Conservation (phyloP, 2,329 filamentous ascomycete species). For the Talaromyces amestolkiae region DNA sequence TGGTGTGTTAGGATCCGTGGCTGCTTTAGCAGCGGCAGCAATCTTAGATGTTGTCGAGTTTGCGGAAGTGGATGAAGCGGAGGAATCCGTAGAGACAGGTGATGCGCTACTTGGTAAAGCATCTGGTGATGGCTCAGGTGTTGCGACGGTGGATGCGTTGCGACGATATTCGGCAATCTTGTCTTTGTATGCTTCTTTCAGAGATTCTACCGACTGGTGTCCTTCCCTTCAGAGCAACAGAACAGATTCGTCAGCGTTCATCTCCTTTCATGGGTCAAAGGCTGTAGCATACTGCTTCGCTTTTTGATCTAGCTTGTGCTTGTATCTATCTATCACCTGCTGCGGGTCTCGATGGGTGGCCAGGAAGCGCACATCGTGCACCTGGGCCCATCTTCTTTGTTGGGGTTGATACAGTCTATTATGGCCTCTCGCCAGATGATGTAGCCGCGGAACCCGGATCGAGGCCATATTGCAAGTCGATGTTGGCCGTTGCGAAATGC, state of each 20-base stretch:
- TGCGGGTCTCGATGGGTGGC: conserved; percentile 68
- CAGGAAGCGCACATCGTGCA: conserved; percentile 87
- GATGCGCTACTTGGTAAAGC: background rate
- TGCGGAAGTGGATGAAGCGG: conserved; percentile 16
- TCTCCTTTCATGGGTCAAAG: background rate
- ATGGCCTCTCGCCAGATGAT: conserved; percentile 42
- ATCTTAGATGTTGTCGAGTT: conserved; percentile 22
- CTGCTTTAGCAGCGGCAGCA: conserved; percentile 36
- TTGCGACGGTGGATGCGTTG: conserved; percentile 58
- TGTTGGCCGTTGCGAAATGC: background rate
- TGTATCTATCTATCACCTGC: conserved; percentile 78
- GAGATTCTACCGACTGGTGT: conserved; percentile 54
- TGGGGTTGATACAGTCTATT: conserved; percentile 31
- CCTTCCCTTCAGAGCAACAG: conserved; percentile 53
- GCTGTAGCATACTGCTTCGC: conserved; percentile 60
- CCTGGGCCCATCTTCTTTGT: conserved; percentile 85
- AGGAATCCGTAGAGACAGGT: background rate
- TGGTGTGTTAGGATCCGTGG: conserved; percentile 39
- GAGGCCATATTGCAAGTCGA: conserved; percentile 47
- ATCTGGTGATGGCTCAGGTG: conserved; percentile 38
- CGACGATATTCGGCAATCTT: conserved; percentile 73
- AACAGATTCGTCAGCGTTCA: background rate
- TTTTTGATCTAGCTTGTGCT: conserved; percentile 77
- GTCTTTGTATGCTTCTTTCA: conserved; percentile 80
- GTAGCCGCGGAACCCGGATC: conserved; percentile 49